Evolutionary conservation across 768 basidiomycete genomes (phyloP), one percentile per base, ranked within the genome.

Genomic region (Serpula lacrymans): DNA sequence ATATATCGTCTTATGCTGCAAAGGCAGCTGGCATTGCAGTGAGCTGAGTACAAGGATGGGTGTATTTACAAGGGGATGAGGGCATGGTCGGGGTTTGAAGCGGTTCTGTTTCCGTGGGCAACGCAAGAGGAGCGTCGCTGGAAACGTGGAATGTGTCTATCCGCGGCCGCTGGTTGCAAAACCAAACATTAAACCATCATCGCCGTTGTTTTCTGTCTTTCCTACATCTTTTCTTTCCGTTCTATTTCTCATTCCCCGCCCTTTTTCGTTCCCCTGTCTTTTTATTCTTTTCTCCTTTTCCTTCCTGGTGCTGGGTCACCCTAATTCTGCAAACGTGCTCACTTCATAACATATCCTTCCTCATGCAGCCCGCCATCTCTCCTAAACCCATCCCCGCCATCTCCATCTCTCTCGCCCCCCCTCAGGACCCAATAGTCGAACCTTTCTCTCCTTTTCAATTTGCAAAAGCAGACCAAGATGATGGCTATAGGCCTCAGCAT

Each of bases 361-460:
- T 50, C 61, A 78, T 77, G 75, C 58, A 60, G 43, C 56, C 62
- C 50, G 58, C 59, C 45, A 46, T 38, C 43, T 62, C 68, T 40
- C n/a, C n/a, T n/a, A n/a, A n/a, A n/a, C 64, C 72, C 42, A 63
- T 86, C 52, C 85, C 86, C 49, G 68, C 74, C 47, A 88, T 90
- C 50, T 74, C 71, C 50, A 77, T 90, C 54, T 87, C 82, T 16
- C 77, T 71, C 24, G 77, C 85, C 34, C 77, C 81, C 3, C 75
- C 75, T n/a, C 68, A 75, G 49, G 72, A 75, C 36, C 59, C 63
- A 30, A 39, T 54, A 23, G 49, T 63, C 23, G 80, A 84, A 56
- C 78, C 81, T 3, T 78, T 69, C 57, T 85, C 84, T 40, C 82
- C 84, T 7, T 82, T 84, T 50, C 57, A 67, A n/a, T 28, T 50